phyloP scores from a whole-genome alignment of 129 eudicot genomes.

The Arctium lappa region DNA sequence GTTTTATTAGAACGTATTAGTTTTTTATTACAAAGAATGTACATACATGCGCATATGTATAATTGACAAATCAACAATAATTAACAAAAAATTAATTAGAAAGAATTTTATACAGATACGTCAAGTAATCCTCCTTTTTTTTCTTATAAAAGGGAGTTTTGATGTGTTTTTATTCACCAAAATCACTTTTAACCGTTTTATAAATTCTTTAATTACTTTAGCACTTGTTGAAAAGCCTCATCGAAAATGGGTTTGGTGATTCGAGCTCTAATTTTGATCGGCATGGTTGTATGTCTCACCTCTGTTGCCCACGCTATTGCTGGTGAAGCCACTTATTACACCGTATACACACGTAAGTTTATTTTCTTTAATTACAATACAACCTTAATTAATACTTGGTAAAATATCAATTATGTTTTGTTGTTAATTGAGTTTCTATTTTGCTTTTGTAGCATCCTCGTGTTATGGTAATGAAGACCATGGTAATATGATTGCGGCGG shows the following conservation, averaged over 20 bases:
- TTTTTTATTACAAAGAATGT: neutral
- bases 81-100: neutral
- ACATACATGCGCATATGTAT: neutral
- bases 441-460: slow-evolving; percentile 36
- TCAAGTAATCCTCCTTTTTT: slow-evolving; percentile 18
- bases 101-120: neutral
- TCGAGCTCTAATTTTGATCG: slow-evolving; percentile 4
- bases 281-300: slow-evolving; percentile 17
- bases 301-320: slow-evolving; percentile 19
- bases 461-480: slow-evolving; percentile 38
- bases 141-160: neutral
- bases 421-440: neutral
- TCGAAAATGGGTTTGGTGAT: slow-evolving; percentile 9
- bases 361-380: neutral
- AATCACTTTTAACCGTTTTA: neutral
- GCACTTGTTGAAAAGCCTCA: neutral
- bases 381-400: neutral
- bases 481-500: slow-evolving; percentile 50
- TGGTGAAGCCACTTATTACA: slow-evolving; percentile 33
- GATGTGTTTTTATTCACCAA: neutral
- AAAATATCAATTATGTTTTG: neutral
- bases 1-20: neutral
- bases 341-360: slow-evolving; percentile 25
- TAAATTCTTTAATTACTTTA: neutral
- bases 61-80: neutral